Percentiles rank a stretch among this genome's conserved stretches.
Evolutionary conservation across 768 basidiomycete genomes (phyloP).

Genomic region (Boletus vermiculosoides): DNA sequence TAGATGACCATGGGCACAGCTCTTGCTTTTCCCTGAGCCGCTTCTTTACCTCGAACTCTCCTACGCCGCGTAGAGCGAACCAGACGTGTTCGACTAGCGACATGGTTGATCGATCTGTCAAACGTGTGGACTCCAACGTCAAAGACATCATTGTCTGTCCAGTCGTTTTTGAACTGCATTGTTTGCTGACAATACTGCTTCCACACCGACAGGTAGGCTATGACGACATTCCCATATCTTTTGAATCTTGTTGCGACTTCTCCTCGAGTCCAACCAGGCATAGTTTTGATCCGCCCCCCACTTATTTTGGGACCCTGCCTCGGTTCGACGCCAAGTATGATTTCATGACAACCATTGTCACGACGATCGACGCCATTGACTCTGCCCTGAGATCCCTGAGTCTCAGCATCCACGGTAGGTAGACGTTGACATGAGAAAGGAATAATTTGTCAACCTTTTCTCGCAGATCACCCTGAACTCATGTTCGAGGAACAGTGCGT

Average conservation of each 20-base stretch:
- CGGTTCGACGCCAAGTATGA: conserved; percentile 28
- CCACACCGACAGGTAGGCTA: conserved; percentile 8
- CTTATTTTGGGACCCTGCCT: conserved; percentile 35
- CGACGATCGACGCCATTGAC: conserved; percentile 49
- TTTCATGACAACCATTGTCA: conserved; percentile 54
- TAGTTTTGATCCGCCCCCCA: conserved; percentile 39
- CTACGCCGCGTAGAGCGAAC: background rate
- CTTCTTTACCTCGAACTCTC: conserved; percentile 13
- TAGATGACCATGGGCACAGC: conserved; percentile 22
- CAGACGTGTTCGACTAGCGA: background rate
- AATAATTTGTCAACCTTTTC: conserved; percentile 7
- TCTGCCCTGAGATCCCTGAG: conserved; percentile 61
- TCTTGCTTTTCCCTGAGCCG: conserved; percentile 25
- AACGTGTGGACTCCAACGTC: conserved; percentile 1
- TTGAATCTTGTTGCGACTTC: conserved; percentile 46
- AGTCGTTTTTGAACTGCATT: background rate
- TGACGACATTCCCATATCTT: conserved; percentile 30
- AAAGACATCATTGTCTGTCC: conserved; percentile 10
- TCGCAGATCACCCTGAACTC: conserved; percentile 64
- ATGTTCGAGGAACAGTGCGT: conserved; percentile 63
- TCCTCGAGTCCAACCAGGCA: conserved; percentile 27
- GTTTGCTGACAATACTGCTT: conserved; percentile 1
- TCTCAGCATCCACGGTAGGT: conserved; percentile 67
- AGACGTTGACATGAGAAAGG: background rate
- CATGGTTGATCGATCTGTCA: conserved; percentile 2